Evolutionary conservation across 768 basidiomycete genomes (phyloP), one percentile per base, ranked within the genome.

Genomic region (Gelatoporia subvermispora): DNA sequence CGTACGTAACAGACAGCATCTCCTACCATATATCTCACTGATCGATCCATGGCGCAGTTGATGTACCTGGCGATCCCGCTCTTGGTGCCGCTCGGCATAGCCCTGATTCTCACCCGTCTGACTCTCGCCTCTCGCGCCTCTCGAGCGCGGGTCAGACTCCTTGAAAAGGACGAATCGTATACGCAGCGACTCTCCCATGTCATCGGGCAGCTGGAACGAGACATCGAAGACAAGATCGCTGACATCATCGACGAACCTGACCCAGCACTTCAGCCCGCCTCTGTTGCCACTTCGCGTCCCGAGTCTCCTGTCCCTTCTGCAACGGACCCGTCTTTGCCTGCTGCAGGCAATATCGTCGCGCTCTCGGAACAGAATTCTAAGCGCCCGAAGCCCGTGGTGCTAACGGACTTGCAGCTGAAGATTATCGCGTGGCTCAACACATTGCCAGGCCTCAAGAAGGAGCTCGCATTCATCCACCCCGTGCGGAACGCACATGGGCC

Each of bases 371-470:
- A 43, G 16, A 20, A 23, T 17, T 16, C 34, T 28, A 22, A 10
- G 35, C 23, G 21, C 15, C 11, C 22, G 39, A 62, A 61, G 16
- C 39, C 76, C 23, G 67, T 90, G 21, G 76, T 16, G 69, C 77
- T 2, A 35, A 49, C 42, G 42, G 56, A 54, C 35, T 59, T 73
- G 10, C 89, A 93, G 59, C 72, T 65, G 15, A 70, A 67, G 49
- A 81, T 85, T 28, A 77, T 77, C 4, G 66, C 65, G 5, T 75
- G 71, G 63, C 69, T 93, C 35, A 91, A 91, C 63, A 70, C 68
- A 37, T 74, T 92, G 10, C 85, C 87, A 0, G 65, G 71, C 24
- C 60, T 92, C 41, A 74, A 80, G 69, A 92, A 91, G 66, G 77
- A 86, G 55, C 63, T 77, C 17, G 85, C 77, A 17, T 88, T 79